Evolutionary conservation across 192 early-diverging fungal species (phyloP).

Genomic region (Podila minutissima): DNA sequence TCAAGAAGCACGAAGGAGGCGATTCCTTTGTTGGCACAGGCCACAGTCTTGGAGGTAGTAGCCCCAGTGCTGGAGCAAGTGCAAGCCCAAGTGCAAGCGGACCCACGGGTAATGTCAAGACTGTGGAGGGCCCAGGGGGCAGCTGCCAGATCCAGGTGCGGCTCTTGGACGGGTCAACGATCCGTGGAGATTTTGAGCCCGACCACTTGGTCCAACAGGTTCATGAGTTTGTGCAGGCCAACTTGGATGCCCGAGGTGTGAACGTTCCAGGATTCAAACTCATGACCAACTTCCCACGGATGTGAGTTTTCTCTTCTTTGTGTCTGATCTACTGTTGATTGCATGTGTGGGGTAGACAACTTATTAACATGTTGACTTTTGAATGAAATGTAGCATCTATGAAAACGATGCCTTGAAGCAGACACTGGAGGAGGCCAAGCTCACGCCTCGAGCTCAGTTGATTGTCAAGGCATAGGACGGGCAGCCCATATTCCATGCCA

Average conservation of each 20-base stretch:
- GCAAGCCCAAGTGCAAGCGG: background rate
- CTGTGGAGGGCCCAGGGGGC: constrained; percentile 31
- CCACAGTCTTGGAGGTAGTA: constrained; percentile 30
- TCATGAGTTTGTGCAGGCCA: constrained; percentile 39
- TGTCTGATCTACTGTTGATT: background rate
- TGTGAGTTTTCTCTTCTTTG: constrained; percentile 15
- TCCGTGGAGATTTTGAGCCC: constrained; percentile 44
- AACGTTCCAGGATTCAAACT: constrained; percentile 17
- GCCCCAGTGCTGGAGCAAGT: background rate
- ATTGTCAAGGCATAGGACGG: constrained; percentile 22
- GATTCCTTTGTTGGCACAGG: constrained; percentile 29
- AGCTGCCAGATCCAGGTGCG: constrained; percentile 47
- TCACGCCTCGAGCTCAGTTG: constrained; percentile 41
- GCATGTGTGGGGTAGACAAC: too few species aligned
- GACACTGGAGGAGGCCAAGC: constrained; percentile 34
- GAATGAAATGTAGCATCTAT: constrained; percentile 13
- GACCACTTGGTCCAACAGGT: constrained; percentile 28
- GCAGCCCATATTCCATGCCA: background rate
- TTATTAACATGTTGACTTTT: too few species aligned
- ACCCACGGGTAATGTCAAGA: background rate
- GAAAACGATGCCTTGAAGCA: constrained; percentile 16
- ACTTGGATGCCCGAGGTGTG: constrained; percentile 23
- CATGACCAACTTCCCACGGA: constrained; percentile 40
- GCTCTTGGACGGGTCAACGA: constrained; percentile 25
- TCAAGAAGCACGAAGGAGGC: constrained; percentile 34